Base-by-base conservation (phyloP, 2,329 filamentous ascomycete genomes). In the Penicillium paneum region DNA sequence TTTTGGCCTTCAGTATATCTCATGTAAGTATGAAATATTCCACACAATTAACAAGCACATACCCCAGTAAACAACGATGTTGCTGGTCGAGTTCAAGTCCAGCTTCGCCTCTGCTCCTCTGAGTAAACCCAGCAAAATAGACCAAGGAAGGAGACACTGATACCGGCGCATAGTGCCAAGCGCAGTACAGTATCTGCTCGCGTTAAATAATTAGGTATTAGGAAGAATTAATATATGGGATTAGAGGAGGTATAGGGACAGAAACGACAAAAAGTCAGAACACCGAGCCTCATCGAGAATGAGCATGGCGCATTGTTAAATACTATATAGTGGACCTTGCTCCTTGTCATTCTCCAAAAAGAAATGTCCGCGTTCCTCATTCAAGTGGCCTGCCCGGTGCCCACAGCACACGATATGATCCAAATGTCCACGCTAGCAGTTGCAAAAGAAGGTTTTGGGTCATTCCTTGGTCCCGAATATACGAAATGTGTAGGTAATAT, bases 31-130 rank as follows among this genome's bases (percentile, higher is more conserved):
- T 34, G 11, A 26, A 15, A 10, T 21, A 2, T 5, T 8, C 15
- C 3, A 2, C 6, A 15, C 0, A 10, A 17, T 13, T 3, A 2
- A 32, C 8, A 15, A 36, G 19, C 15, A 56, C 62, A 44, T 58
- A 74, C 71, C 86, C 86, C 86, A 89, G 69, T 89, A 89, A 1
- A 88, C 76, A 26, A 81, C 84, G 50, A 89, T 66, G 62, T 87
- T 88, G 46, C 69, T 75, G 2, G 66, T 63, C 1, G 78, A 76
- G n/a, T 64, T 65, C 5, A 80, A 56, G 56, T 78, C 71, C 61
- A 83, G 71, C 24, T 69, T 72, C 15, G 75, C 77, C 59, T 70
- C 64, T 11, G 64, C 71, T 49, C 63, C 62, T 34, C 68, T 61
- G 32, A 76, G 39, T 41, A 62, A 64, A 38, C 69, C 67, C 31